Conservation (phyloP, 2,329 filamentous ascomycete genomes). For the Fusarium caatingaense region DNA sequence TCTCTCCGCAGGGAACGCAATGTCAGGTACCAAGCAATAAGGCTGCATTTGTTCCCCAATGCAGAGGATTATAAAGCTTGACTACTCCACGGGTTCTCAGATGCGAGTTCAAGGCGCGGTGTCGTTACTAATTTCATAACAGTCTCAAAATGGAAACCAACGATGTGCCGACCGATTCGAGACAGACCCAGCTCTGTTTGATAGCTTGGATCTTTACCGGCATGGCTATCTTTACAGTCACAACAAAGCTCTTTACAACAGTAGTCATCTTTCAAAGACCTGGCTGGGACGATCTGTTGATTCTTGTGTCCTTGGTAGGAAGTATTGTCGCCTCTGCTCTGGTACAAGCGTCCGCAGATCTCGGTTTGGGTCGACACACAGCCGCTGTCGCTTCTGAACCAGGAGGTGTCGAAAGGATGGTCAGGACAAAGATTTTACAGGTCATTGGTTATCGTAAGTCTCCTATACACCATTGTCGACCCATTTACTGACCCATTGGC, state of each 20-base stretch:
- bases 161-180: slow-evolving; percentile 2
- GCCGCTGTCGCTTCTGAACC: slow-evolving; percentile 6
- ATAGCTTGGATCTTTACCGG: slow-evolving; percentile 14
- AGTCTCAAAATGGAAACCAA: neutral
- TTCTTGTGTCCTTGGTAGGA: slow-evolving; percentile 2
- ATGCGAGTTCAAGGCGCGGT: neutral
- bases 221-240: slow-evolving; percentile 7
- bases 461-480: accelerated
- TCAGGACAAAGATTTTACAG: neutral
- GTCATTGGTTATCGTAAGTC: slow-evolving; percentile 11
- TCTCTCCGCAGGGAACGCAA: neutral
- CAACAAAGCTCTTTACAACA: slow-evolving; percentile 9
- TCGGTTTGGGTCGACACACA: slow-evolving; percentile 13
- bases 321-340: slow-evolving; percentile 13
- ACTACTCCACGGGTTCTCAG: neutral
- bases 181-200: neutral
- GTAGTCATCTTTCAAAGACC: slow-evolving; percentile 3
- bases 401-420: slow-evolving; percentile 1
- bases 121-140: neutral
- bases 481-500: neutral
- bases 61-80: neutral
- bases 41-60: neutral
- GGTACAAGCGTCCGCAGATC: slow-evolving; percentile 3
- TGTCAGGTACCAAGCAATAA: neutral
- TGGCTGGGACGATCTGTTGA: slow-evolving; percentile 24